These are phyloP conservation scores for Streptanthus diversifolius DNA, from an alignment of 345 rosid species.

Conservation along the genomic window DNA sequence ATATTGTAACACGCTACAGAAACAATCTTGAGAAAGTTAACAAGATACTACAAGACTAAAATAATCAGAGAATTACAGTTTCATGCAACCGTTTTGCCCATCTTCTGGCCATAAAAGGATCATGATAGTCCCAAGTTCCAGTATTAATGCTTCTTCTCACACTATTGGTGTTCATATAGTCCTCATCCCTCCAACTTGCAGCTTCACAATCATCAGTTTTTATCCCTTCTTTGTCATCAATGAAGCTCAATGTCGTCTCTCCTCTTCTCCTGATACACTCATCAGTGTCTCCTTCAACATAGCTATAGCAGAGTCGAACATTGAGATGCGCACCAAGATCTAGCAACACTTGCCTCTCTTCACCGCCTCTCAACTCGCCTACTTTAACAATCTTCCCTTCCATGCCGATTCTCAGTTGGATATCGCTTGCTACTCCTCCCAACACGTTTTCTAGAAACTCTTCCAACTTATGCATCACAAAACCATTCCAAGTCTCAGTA, in stretches of 20 bases:
- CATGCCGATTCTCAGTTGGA: slow-evolving; percentile 64
- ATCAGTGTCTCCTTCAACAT: slow-evolving; percentile 53
- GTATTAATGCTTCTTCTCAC: slow-evolving; percentile 58
- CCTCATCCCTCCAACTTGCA: slow-evolving; percentile 29
- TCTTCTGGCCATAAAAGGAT: slow-evolving; percentile 77
- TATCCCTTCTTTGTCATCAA: neutral
- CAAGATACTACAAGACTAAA: neutral
- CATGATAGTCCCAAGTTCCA: slow-evolving; percentile 57
- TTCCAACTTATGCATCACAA: slow-evolving; percentile 78
- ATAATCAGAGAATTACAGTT: slow-evolving; percentile 38
- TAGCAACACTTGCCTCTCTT: slow-evolving; percentile 58
- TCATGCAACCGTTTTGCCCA: slow-evolving; percentile 85
- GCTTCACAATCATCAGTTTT: slow-evolving; percentile 41
- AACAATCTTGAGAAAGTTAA: neutral
- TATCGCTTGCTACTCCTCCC: slow-evolving; percentile 55
- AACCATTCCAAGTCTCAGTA: slow-evolving; percentile 47
- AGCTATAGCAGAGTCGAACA: slow-evolving; percentile 62
- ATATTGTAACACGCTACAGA: neutral
- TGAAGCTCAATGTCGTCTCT: slow-evolving; percentile 47
- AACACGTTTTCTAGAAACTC: slow-evolving; percentile 57
- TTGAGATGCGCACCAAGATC: slow-evolving; percentile 47
- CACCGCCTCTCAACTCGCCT: slow-evolving; percentile 62
- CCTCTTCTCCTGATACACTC: slow-evolving; percentile 54
- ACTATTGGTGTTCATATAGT: slow-evolving; percentile 26
- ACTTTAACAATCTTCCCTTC: slow-evolving; percentile 53